Evolutionary conservation across 1,284 basidiomycete genomes (phyloP).

Genomic region (Crucibulum parvulum): DNA sequence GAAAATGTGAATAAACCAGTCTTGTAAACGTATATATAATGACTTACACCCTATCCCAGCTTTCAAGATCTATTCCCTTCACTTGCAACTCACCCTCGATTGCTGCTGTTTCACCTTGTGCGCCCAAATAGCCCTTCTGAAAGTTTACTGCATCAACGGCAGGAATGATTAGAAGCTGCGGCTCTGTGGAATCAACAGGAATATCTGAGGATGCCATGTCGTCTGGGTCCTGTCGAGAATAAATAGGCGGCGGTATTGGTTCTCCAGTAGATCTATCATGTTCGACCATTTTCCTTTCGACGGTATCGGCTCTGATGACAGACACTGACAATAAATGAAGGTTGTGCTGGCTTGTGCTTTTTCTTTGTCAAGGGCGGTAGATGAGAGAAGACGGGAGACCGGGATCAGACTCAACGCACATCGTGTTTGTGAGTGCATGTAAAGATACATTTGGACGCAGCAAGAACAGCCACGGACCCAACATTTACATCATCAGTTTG

Average conservation of each 20-base stretch:
- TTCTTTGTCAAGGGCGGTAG: too few species aligned
- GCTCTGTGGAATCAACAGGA: constrained; percentile 26
- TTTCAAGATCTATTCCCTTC: constrained; percentile 63
- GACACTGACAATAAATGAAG: constrained; percentile 7
- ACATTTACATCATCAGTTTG: too few species aligned
- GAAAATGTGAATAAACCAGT: constrained; percentile 4
- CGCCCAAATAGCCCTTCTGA: constrained; percentile 82
- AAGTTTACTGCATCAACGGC: constrained; percentile 71
- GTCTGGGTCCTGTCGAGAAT: constrained; percentile 48
- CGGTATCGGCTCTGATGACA: too few species aligned
- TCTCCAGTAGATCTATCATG: constrained; percentile 39
- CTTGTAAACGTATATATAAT: too few species aligned
- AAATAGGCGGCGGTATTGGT: constrained; percentile 49
- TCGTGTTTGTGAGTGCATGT: too few species aligned
- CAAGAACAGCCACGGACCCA: too few species aligned
- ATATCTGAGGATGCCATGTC: constrained; percentile 5
- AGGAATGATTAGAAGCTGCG: constrained; percentile 74
- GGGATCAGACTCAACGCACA: too few species aligned
- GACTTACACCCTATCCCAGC: constrained; percentile 76
- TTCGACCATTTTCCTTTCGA: too few species aligned
- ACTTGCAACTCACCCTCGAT: constrained; percentile 85
- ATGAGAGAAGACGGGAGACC: too few species aligned
- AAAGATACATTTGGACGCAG: too few species aligned
- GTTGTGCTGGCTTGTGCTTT: too few species aligned
- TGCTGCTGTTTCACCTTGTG: constrained; percentile 78